Evolutionary conservation across 129 eudicot species (phyloP).

Genomic region (Pseudognaphalium luteoalbum): DNA sequence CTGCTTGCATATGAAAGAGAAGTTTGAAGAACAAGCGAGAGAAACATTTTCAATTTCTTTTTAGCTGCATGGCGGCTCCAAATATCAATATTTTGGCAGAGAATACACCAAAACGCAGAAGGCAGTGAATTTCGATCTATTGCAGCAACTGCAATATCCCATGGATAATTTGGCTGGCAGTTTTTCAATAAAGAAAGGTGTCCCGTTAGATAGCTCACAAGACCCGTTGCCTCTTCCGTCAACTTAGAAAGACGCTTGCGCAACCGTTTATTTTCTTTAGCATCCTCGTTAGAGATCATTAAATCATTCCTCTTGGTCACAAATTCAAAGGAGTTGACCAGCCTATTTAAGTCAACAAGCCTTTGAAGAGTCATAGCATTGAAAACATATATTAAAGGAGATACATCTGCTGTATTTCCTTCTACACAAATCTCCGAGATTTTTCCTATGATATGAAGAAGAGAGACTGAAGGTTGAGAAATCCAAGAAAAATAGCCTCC

Average conservation of each 20-base stretch:
- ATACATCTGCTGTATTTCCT: constrained; percentile 36
- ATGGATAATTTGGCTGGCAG: constrained; percentile 17
- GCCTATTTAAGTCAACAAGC: constrained; percentile 71
- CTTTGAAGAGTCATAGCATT: constrained; percentile 73
- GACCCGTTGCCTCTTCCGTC: constrained; percentile 64
- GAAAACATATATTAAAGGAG: constrained; percentile 61
- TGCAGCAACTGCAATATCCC: constrained; percentile 58
- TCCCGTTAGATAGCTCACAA: constrained; percentile 50
- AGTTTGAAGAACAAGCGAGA: constrained; percentile 47
- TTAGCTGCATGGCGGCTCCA: constrained; percentile 79
- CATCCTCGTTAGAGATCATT: background rate
- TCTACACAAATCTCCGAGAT: constrained; percentile 42
- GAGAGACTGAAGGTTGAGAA: constrained; percentile 58
- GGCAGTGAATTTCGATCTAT: constrained; percentile 57
- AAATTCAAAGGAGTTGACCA: constrained; percentile 58
- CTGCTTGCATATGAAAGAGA: constrained; percentile 40
- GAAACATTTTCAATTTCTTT: constrained; percentile 66
- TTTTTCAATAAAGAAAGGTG: constrained; percentile 41
- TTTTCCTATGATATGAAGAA: constrained; percentile 43
- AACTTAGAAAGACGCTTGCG: constrained; percentile 37
- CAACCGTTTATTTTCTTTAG: constrained; percentile 45
- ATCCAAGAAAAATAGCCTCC: constrained; percentile 84
- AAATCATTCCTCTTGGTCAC: constrained; percentile 44
- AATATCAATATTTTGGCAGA: constrained; percentile 71
- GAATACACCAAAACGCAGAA: constrained; percentile 62